Evolutionary conservation across 2,329 filamentous ascomycete species (phyloP), one percentile per base, ranked within the genome.

Genomic region (Pleoardoris graminearum): DNA sequence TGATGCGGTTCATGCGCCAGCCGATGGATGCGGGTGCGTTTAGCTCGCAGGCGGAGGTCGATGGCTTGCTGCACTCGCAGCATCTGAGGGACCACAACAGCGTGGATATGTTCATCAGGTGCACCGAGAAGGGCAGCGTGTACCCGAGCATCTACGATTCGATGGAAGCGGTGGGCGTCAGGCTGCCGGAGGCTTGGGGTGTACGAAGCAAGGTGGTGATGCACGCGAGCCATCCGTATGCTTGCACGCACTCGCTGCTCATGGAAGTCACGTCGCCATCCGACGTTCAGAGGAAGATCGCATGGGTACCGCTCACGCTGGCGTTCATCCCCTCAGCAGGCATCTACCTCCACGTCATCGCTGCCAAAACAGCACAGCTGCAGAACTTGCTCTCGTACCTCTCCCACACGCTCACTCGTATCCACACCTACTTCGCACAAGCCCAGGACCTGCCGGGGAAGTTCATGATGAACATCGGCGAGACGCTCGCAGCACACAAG

Each of bases 381-480:
- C 90, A 96, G 63, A 96, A 94, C 58, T 74, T 97, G 11, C 77
- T 97, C 7, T 82, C 91, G 43, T 97, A 99, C 68, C 82, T 96
- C 38, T 85, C 85, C 50, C 90, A 96, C 68, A 86, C 89, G 0
- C 85, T 94, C 57, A 80, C 84, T 29, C 89, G 93, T 59, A 89
- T 97, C 77, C 79, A 86, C 21, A 81, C 85, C 3, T 92, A 96
- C 69, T 96, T 90, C 84, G 89, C 89, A 63, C 88, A 89, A 30
- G 87, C 90, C 1, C 84, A 90, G 56, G 89, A 95, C 51, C 78
- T 97, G 6, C 90, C 91, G 0, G 79, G 77, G 11, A 84, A 85
- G n/a, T 96, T 95, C 69, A 80, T 96, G 53, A 81, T 82, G 22
- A 89, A 86, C 62, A 82, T 96, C 27, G 85, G 89, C 57, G 88